These are phyloP conservation scores for Chaetomiaceae sp. DNA, from an alignment of 2,329 filamentous ascomycete genomes.

Conservation along the genomic window DNA sequence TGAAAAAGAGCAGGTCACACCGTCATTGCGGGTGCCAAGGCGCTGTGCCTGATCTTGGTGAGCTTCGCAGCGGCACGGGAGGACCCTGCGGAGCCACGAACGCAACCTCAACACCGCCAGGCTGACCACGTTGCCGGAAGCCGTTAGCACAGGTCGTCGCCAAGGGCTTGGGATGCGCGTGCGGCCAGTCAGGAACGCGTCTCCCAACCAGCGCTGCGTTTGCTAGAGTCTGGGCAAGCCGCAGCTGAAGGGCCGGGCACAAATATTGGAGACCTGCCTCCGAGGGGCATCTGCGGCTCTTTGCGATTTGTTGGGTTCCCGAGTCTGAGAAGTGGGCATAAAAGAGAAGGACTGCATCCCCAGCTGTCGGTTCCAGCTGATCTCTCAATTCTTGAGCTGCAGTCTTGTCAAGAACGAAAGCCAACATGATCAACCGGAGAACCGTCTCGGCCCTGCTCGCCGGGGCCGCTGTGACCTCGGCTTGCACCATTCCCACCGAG, in stretches of 20 bases:
- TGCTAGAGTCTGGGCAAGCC: neutral
- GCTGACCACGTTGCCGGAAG: slow-evolving; percentile 1
- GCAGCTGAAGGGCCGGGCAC: neutral
- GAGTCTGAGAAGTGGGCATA: too few species aligned
- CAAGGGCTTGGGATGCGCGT: slow-evolving; percentile 1
- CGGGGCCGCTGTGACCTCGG: slow-evolving; percentile 26
- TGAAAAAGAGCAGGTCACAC: neutral
- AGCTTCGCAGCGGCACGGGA: neutral
- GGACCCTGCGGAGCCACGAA: neutral
- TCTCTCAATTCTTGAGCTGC: neutral
- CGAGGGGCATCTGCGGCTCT: neutral
- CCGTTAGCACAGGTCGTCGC: slow-evolving; percentile 8
- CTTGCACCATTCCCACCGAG: slow-evolving; percentile 31
- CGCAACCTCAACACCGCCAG: neutral
- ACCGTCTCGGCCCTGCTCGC: slow-evolving; percentile 20
- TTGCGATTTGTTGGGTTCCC: neutral
- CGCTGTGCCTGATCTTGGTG: neutral
- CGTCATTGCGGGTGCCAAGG: too few species aligned
- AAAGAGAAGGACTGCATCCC: neutral
- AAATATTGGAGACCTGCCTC: slow-evolving; percentile 1
- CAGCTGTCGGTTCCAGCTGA: neutral
- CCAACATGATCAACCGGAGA: slow-evolving; percentile 18
- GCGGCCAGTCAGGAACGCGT: neutral
- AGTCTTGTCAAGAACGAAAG: neutral
- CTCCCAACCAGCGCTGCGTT: neutral